Evolutionary conservation across 371 early-diverging fungal genomes (phyloP), one percentile per base, ranked within the genome.

Genomic region (Mucor ambiguus): DNA sequence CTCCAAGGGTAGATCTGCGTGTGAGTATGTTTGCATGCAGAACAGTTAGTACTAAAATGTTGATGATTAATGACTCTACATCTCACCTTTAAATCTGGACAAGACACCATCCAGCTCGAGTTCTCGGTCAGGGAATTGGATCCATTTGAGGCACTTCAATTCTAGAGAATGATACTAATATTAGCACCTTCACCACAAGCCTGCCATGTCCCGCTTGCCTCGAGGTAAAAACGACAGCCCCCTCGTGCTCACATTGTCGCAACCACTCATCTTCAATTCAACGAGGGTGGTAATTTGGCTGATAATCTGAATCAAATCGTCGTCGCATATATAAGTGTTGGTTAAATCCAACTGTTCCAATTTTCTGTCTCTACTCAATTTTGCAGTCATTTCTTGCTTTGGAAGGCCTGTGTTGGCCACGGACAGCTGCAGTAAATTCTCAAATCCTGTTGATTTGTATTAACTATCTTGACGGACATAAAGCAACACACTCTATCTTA

Each of bases 81-180:
- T 38, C 55, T 60, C 52, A 77, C 80, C 76, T 69, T 72, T 64
- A 52, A 62, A 77, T 68, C 71, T 71, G 18, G 68, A 61, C 14
- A 80, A 61, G 1, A 74, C 59, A 44, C 65, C 71, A 33, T 81
- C 74, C 3, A 81, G 49, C 30, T 81, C 79, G 52, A 77, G 74
- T 32, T 77, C 74, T 46, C 72, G 69, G 28, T 71, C 73, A 22
- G 82, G 82, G 24, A 81, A 81, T 54, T 72, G 70, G 10, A 81
- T 63, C 14, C 38, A 52, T 67, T 70, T 69, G 41, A 81, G 61
- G 28, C 55, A 35, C 0, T 10, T 55, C 48, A 81, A 60, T 30
- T 74, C 81, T 77, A 49, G n/a, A 32, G 59, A 6, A 43, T 18
- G 4, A 41, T 5, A 18, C 41, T 41, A 14, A 11, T 29, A 60